A percentile compares a stretch with the other conserved stretches of the same genome.
phyloP scores from a whole-genome alignment of 441 rosid species.

The Populus hybrid region DNA sequence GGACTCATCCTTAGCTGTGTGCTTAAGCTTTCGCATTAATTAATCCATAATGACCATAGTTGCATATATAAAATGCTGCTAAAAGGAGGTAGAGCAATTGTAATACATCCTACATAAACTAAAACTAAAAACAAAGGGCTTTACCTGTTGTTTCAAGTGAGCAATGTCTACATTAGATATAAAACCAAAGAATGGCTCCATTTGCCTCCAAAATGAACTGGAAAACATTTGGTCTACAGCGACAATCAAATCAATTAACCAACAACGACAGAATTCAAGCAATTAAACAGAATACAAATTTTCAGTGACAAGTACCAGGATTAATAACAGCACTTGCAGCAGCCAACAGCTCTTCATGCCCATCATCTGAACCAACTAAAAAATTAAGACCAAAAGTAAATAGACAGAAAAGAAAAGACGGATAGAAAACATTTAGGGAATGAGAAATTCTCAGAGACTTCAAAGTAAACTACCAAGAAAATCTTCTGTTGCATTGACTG shows the following conservation, averaged over 20 bases:
- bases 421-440: constrained; percentile 4
- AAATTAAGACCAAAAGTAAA: constrained; percentile 27
- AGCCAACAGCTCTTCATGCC: constrained; percentile 89
- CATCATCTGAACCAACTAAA: constrained; percentile 83
- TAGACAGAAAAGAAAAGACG: neutral
- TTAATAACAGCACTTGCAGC: constrained; percentile 78
- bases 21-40: too few relatives aligned
- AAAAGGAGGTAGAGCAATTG: neutral
- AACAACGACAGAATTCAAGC: constrained; percentile 10
- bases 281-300: constrained; percentile 13
- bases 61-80: neutral
- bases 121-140: constrained; percentile 8
- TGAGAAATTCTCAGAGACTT: constrained; percentile 14
- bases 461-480: constrained; percentile 66
- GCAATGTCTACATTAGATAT: constrained; percentile 69
- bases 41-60: neutral
- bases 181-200: constrained; percentile 74
- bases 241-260: constrained; percentile 32
- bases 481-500: constrained; percentile 60
- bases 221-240: constrained; percentile 60
- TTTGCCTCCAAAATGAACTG: constrained; percentile 76
- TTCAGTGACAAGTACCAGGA: constrained; percentile 42
- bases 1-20: too few relatives aligned
- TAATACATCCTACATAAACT: neutral
- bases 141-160: constrained; percentile 73